A percentile compares a stretch with the other conserved stretches of the same genome.
These are phyloP conservation scores for Metarhizium guizhouense DNA, from an alignment of 2,329 filamentous ascomycete genomes.

Conservation along the genomic window DNA sequence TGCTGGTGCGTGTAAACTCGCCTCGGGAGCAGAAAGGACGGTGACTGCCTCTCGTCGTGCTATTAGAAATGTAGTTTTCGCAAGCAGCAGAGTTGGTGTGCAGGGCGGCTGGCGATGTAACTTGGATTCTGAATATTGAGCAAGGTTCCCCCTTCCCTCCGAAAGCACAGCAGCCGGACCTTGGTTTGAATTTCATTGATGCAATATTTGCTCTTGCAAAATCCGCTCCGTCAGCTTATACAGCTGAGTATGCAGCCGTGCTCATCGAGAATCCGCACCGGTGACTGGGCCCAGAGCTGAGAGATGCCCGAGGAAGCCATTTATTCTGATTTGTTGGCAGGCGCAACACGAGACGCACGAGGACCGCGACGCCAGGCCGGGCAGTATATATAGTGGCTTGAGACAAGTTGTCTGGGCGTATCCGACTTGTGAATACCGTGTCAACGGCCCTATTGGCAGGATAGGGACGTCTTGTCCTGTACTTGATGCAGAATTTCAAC, in stretches of 20 bases:
- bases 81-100: not conserved
- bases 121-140: not conserved
- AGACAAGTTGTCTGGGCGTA: not conserved
- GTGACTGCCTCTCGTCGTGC: not conserved
- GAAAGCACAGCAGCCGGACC: no score
- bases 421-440: no score
- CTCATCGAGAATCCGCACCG: not conserved
- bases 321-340: not conserved
- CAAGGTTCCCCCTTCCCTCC: not conserved
- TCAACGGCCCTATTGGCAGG: no score
- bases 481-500: no score
- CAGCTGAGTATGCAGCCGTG: not conserved
- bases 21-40: no score
- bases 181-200: not conserved
- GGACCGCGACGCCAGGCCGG: not conserved
- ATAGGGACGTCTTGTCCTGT: no score
- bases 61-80: not conserved
- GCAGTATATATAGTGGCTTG: conserved; percentile 8
- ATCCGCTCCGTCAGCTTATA: not conserved
- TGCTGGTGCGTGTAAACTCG: no score
- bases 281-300: no score
- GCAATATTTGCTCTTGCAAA: not conserved
- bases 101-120: not conserved
- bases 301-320: not conserved
- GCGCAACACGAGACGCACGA: not conserved